Evolutionary conservation across 495 filamentous ascomycete species (phyloP), one percentile per base, ranked within the genome.

Genomic region (Daldinia childiae): DNA sequence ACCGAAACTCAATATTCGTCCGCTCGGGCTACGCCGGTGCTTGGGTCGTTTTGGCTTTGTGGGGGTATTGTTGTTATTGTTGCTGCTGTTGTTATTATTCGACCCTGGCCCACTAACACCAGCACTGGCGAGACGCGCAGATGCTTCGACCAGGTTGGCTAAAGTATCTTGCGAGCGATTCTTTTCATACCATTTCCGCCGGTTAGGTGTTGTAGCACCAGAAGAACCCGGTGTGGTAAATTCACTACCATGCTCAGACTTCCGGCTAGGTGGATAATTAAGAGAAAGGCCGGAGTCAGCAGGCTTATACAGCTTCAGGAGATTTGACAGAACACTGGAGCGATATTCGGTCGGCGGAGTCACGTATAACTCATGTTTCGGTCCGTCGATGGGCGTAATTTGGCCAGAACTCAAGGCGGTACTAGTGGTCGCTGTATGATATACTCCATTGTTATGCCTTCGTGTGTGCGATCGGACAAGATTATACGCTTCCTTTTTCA

Each of bases 221-320:
- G 90, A 85, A 19, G 82, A 62, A 64, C 77, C 62, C 62, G 76
- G 26, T 50, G 66, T 43, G 72, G 77, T 54, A 74, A 76, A 67
- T 45, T 67, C 74, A 57, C 78, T 78, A 68, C 51, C 74, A 65
- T 43, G 69, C 72, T 72, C 77, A 36, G 56, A 66, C 48, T 69
- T 74, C 52, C 60, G 68, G 38, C 73, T 72, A 8, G 68, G 71
- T 27, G 68, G 68, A 57, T 78, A 77, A 38, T 62, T 76, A 30
- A 68, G 66, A 39, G 73, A 74, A 21, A 64, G 62, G 15, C 56
- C 59, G 19, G 41, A 68, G 56, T 82, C 56, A 41, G 65, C 50
- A 41, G 75, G 70, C 72, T 82, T 86, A 72, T 94, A 91, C 11
- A 97, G 84, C 77, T 92, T 96, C 60, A 97, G 81, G 2, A 98